Conservation (phyloP, 345 rosid species). For the Carallia brachiata region DNA sequence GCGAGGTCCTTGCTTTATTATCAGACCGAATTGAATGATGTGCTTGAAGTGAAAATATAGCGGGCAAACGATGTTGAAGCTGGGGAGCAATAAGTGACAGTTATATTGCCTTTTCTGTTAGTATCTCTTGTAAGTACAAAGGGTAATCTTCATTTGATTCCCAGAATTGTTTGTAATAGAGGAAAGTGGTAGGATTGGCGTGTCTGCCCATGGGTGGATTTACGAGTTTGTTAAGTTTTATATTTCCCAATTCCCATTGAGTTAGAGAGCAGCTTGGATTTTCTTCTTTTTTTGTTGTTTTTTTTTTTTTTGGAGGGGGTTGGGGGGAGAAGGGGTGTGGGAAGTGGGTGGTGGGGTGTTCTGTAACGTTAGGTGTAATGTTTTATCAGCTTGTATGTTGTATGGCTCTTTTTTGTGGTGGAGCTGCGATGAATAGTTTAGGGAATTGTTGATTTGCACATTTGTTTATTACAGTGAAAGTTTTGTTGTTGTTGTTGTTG, state of each 20-base stretch:
- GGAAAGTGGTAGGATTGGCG: conserved; percentile 38
- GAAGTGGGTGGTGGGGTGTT: no score
- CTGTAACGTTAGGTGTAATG: no score
- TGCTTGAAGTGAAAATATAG: neutral
- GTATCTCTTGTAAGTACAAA: conserved; percentile 26
- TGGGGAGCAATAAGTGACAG: conserved; percentile 24
- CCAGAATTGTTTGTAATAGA: conserved; percentile 19
- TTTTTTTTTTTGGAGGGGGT: no score
- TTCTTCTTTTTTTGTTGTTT: no score
- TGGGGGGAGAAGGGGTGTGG: no score
- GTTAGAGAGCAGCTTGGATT: conserved; percentile 23
- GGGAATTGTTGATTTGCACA: conserved; percentile 37
- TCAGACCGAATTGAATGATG: conserved; percentile 60
- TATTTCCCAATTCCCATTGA: conserved; percentile 1
- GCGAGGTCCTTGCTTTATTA: conserved; percentile 60
- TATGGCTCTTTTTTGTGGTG: conserved; percentile 16
- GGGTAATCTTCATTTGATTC: conserved; percentile 23
- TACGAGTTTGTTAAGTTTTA: conserved; percentile 24
- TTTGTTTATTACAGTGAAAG: conserved; percentile 24
- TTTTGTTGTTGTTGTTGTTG: no score
- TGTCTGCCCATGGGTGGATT: conserved; percentile 39
- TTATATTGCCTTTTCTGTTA: conserved; percentile 22
- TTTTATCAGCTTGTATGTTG: conserved; percentile 21
- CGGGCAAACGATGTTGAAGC: conserved; percentile 15
- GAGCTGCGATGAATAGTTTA: conserved; percentile 27